A percentile compares a stretch with the other conserved stretches of the same genome.
phyloP scores from a whole-genome alignment of 1,139 yeast genomes.

The Tardiomyces digboiensis region DNA sequence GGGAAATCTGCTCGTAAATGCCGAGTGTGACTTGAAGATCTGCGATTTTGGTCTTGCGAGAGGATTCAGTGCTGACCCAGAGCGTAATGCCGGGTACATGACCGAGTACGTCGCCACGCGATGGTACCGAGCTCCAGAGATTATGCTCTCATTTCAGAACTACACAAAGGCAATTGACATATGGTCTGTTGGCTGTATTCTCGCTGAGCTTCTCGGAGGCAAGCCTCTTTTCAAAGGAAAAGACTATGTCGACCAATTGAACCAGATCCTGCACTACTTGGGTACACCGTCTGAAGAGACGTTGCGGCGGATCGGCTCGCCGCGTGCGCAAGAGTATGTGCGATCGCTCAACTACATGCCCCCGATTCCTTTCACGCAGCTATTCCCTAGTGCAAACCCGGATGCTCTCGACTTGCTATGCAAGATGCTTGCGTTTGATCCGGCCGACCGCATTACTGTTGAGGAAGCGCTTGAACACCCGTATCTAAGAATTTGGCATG shows the following conservation, averaged over 20 bases:
- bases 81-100: constrained; percentile 80
- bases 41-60: constrained; percentile 97
- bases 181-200: constrained; percentile 96
- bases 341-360: constrained; percentile 78
- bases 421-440: constrained; percentile 79
- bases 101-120: constrained; percentile 97
- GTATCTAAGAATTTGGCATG: constrained; percentile 90
- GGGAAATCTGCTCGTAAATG: constrained; percentile 84
- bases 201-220: constrained; percentile 90
- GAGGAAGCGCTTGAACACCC: constrained; percentile 79
- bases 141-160: constrained; percentile 86
- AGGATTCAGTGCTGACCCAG: constrained; percentile 72
- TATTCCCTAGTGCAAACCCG: constrained; percentile 83
- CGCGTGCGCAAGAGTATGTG: constrained; percentile 87
- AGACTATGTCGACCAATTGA: constrained; percentile 92
- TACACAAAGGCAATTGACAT: constrained; percentile 94
- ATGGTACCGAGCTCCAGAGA: constrained; percentile 98
- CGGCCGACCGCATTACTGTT: constrained; percentile 65
- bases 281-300: constrained; percentile 92
- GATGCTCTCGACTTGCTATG: constrained; percentile 77
- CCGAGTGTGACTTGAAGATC: constrained; percentile 92
- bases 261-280: constrained; percentile 71
- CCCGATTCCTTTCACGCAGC: constrained; percentile 59
- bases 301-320: constrained; percentile 73
- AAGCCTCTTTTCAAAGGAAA: constrained; percentile 89